Evolutionary conservation across 2,329 filamentous ascomycete species (phyloP).

Genomic region (Fusarium heterosporum): DNA sequence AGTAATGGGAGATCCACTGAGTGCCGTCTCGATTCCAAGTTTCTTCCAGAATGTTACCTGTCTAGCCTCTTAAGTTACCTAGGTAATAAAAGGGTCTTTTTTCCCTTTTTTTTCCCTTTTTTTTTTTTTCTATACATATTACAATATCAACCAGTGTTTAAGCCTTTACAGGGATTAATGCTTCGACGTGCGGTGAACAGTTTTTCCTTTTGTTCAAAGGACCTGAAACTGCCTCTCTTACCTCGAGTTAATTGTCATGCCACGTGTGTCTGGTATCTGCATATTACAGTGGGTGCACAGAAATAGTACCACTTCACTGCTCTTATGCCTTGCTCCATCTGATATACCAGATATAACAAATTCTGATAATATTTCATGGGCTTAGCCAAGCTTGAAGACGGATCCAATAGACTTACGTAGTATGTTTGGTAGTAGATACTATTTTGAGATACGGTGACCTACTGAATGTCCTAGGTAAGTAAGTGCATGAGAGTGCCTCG

Average conservation of each 20-base stretch:
- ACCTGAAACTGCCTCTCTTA: background rate
- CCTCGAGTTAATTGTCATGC: background rate
- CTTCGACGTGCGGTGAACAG: background rate
- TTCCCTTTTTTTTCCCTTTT: background rate
- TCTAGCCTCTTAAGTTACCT: background rate
- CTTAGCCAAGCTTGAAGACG: too few relatives aligned
- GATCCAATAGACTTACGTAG: too few relatives aligned
- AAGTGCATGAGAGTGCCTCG: too few relatives aligned
- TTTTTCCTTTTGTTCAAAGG: background rate
- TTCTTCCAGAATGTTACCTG: slow-evolving; percentile 14
- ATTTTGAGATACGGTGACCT: too few relatives aligned
- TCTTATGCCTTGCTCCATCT: too few relatives aligned
- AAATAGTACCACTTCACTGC: too few relatives aligned
- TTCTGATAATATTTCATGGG: too few relatives aligned
- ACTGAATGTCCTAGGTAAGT: too few relatives aligned
- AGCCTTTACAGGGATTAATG: slow-evolving; percentile 4
- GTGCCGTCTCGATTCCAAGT: slow-evolving; percentile 17
- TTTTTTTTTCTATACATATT: too few relatives aligned
- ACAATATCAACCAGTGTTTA: background rate
- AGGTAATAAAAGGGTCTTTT: background rate
- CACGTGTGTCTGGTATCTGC: background rate
- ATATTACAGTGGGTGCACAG: too few relatives aligned
- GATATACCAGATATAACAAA: too few relatives aligned
- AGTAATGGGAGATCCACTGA: slow-evolving; percentile 20
- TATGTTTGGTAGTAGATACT: too few relatives aligned